Evolutionary conservation across 140 eudicot genomes (phyloP).

Genomic region (Stevia rebaudiana): DNA sequence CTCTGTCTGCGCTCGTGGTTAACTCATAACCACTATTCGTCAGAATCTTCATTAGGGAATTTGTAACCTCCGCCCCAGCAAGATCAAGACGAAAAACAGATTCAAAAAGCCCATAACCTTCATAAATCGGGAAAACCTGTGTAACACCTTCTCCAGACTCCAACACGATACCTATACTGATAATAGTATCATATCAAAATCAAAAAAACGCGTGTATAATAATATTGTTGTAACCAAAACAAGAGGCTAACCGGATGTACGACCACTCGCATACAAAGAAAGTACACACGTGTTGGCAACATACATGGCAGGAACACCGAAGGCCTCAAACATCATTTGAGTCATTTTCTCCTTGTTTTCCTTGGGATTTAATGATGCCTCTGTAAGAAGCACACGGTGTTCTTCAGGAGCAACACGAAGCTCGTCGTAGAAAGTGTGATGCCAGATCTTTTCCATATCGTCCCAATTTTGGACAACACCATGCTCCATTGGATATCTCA

Average conservation of each 20-base stretch:
- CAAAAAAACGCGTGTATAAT: neutral
- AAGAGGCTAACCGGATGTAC: neutral
- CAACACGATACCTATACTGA: neutral
- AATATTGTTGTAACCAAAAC: neutral
- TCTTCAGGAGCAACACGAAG: neutral
- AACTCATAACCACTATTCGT: constrained; percentile 50
- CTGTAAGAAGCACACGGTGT: neutral
- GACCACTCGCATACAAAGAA: neutral
- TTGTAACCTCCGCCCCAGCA: constrained; percentile 50
- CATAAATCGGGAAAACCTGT: constrained; percentile 39
- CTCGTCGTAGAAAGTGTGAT: neutral
- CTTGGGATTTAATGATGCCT: neutral
- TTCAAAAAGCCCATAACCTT: constrained; percentile 38
- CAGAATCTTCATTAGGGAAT: constrained; percentile 41
- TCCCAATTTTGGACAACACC: constrained; percentile 5
- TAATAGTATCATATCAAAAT: neutral
- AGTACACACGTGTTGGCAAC: neutral
- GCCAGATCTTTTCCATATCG: neutral
- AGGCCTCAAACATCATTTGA: neutral
- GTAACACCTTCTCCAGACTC: constrained; percentile 39
- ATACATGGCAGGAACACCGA: neutral
- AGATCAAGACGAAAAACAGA: constrained; percentile 44
- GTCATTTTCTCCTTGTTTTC: neutral
- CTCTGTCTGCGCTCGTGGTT: constrained; percentile 54
- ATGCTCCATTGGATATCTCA: neutral